Conservation (phyloP, 2,329 filamentous ascomycete genomes). For the Bipolaris oryzae region DNA sequence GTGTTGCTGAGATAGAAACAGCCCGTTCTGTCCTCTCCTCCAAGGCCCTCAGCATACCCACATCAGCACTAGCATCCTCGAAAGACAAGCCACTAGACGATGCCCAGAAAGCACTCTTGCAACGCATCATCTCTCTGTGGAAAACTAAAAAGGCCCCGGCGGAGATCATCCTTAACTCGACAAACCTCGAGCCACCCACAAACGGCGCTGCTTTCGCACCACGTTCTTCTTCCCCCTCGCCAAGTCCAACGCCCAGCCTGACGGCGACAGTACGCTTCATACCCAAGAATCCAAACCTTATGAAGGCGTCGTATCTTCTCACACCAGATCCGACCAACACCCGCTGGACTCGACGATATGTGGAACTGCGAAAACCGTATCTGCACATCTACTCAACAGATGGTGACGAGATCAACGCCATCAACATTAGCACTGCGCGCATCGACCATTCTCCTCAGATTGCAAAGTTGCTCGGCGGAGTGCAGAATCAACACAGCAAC, state of each 20-base stretch:
- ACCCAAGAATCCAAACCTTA: constrained; percentile 72
- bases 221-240: constrained; percentile 46
- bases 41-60: constrained; percentile 45
- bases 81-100: constrained; percentile 29
- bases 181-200: constrained; percentile 69
- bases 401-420: constrained; percentile 87
- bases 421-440: constrained; percentile 87
- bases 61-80: constrained; percentile 20
- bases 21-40: constrained; percentile 70
- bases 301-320: constrained; percentile 88
- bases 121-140: constrained; percentile 70
- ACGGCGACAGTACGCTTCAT: constrained; percentile 78
- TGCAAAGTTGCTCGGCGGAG: constrained; percentile 70
- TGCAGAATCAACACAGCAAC: constrained; percentile 5
- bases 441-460: constrained; percentile 92
- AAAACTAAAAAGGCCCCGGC: constrained; percentile 51
- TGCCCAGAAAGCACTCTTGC: constrained; percentile 51
- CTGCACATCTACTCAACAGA: constrained; percentile 87
- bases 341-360: constrained; percentile 89
- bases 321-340: constrained; percentile 81
- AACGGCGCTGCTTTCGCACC: constrained; percentile 61
- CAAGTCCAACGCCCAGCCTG: constrained; percentile 63
- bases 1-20: constrained; percentile 80
- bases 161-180: constrained; percentile 55
- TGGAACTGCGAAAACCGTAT: constrained; percentile 89